Evolutionary conservation across 2,329 filamentous ascomycete species (phyloP).

Genomic region (Graphilbum ipis-grandicollis): DNA sequence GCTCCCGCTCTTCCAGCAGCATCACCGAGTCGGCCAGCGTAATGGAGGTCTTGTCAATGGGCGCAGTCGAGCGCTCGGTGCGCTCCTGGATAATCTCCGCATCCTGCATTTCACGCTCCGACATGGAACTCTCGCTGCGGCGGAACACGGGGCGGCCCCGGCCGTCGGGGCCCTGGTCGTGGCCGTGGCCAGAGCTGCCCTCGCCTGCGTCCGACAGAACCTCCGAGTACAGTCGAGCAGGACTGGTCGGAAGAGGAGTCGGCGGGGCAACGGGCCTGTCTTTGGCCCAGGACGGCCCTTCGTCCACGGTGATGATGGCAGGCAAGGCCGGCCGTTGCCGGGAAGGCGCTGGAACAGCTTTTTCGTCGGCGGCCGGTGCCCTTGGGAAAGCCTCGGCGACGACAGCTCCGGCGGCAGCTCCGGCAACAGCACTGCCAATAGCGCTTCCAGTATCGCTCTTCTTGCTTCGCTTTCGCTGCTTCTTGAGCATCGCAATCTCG

Average conservation of each 20-base stretch:
- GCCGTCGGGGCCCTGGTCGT: too few species aligned
- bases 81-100: constrained; percentile 27
- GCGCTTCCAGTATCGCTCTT: too few species aligned
- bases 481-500: constrained; percentile 7
- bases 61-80: constrained; percentile 28
- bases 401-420: neutral
- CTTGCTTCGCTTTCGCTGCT: neutral
- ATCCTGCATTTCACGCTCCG: constrained; percentile 30
- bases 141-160: neutral
- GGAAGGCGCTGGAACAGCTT: neutral
- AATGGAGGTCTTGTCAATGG: constrained; percentile 26
- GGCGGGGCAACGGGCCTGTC: too few species aligned
- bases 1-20: constrained; percentile 19
- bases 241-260: neutral
- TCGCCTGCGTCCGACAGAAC: neutral
- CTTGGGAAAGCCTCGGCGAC: neutral
- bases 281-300: constrained; percentile 8
- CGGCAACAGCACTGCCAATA: too few species aligned
- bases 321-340: neutral
- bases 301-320: constrained; percentile 7
- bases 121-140: constrained; percentile 14
- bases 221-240: neutral
- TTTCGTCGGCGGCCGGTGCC: too few species aligned
- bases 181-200: neutral
- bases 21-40: constrained; percentile 27